Evolutionary conservation across 2,329 filamentous ascomycete genomes (phyloP).

Genomic region (Nakataea oryzae): DNA sequence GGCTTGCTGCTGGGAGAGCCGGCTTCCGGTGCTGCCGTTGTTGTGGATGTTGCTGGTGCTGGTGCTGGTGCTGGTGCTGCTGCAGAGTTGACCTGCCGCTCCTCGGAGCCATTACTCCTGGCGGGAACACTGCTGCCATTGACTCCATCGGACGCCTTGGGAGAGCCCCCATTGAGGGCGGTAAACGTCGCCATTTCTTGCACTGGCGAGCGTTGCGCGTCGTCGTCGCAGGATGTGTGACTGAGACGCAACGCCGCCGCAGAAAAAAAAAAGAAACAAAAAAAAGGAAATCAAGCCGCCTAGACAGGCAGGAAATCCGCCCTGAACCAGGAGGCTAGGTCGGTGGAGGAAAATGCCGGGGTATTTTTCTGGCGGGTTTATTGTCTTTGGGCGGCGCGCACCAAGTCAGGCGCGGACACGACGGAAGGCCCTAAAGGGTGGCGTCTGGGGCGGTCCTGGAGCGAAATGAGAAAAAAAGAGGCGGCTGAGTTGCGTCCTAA

Average conservation of each 20-base stretch:
- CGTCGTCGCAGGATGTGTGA: background rate
- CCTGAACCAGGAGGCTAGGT: background rate
- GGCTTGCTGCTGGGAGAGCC: conserved; percentile 7
- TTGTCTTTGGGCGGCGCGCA: background rate
- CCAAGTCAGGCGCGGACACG: background rate
- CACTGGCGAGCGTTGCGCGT: conserved; percentile 6
- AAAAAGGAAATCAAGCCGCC: conserved; percentile 2
- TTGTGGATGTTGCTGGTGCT: conserved; percentile 13
- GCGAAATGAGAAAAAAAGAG: background rate
- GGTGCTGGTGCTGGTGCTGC: conserved; percentile 10
- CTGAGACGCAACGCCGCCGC: background rate
- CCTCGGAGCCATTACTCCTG: conserved; percentile 20
- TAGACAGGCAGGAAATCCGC: background rate
- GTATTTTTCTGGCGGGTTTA: background rate
- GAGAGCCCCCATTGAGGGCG: conserved; percentile 40
- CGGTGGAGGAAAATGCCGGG: background rate
- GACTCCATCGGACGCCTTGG: conserved; percentile 26
- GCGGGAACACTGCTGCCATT: conserved; percentile 17
- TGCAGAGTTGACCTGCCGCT: conserved; percentile 11
- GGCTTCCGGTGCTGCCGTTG: conserved; percentile 11
- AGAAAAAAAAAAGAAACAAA: conserved; percentile 1
- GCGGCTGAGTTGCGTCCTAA: conserved; percentile 2
- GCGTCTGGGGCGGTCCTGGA: background rate
- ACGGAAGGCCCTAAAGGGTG: background rate
- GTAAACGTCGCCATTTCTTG: conserved; percentile 40